These are phyloP conservation scores for Avena atlantica DNA, from an alignment of 176 grass and related monocot species.

Conservation along the genomic window DNA sequence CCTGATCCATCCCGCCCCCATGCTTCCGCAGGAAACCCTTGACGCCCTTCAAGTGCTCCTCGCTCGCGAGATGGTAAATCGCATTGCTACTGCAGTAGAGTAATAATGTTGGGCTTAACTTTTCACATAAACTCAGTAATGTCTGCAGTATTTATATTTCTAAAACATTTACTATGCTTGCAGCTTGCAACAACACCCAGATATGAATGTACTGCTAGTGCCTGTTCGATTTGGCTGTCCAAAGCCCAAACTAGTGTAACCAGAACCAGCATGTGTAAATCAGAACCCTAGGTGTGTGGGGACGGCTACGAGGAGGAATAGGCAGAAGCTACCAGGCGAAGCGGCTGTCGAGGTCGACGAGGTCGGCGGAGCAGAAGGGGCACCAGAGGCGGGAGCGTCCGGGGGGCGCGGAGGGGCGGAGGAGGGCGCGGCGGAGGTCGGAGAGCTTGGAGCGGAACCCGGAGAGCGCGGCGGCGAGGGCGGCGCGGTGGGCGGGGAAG, in stretches of 20 bases:
- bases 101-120: constrained; percentile 4
- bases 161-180: not conserved
- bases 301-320: not conserved
- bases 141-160: not conserved
- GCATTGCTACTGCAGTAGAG: constrained; percentile 65
- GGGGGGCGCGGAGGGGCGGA: constrained; percentile 36
- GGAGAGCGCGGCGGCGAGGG: constrained; percentile 56
- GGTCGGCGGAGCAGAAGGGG: constrained; percentile 67
- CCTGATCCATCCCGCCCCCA: constrained; percentile 66
- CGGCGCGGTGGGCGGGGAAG: constrained; percentile 47
- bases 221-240: not conserved
- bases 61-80: constrained; percentile 74
- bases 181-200: not conserved
- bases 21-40: constrained; percentile 84
- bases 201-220: constrained; percentile 18
- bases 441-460: constrained; percentile 73
- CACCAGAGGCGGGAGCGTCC: constrained; percentile 63
- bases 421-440: constrained; percentile 55
- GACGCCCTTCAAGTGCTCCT: constrained; percentile 59
- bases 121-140: not conserved
- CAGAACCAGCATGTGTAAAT: not conserved
- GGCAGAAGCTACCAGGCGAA: constrained; percentile 60
- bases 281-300: constrained; percentile 32
- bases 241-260: not conserved
- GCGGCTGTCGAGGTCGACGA: constrained; percentile 55